Conservation (phyloP, 2,329 filamentous ascomycete genomes). For the Neurospora sp. region DNA sequence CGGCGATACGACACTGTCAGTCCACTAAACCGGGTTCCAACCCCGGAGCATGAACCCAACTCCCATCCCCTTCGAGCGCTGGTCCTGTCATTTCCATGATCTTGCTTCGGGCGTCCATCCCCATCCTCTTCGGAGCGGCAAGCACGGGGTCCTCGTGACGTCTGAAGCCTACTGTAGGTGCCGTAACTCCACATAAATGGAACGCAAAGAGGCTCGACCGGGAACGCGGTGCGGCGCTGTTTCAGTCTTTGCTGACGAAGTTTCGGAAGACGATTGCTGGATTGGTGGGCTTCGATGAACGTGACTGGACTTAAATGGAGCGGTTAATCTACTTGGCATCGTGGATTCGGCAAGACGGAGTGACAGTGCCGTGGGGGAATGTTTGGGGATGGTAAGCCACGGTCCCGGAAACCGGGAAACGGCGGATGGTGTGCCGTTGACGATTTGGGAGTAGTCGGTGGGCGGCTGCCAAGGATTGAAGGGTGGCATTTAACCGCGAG, state of each 20-base stretch:
- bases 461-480: background rate
- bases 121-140: constrained; percentile 1
- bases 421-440: constrained; percentile 11
- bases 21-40: background rate
- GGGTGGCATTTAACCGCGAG: background rate
- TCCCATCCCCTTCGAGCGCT: background rate
- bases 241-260: constrained; percentile 9
- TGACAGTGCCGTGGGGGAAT: constrained; percentile 7
- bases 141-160: constrained; percentile 8
- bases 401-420: constrained; percentile 12
- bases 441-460: constrained; percentile 2
- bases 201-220: constrained; percentile 3
- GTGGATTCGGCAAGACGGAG: constrained; percentile 12
- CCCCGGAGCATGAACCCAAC: background rate
- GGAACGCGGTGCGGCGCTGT: constrained; percentile 4
- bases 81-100: background rate
- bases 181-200: constrained; percentile 9
- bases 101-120: background rate
- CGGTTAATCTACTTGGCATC: constrained; percentile 15
- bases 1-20: background rate
- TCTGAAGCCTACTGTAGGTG: constrained; percentile 1
- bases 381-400: background rate
- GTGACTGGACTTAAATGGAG: background rate
- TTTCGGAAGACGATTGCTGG: constrained; percentile 8
- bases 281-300: background rate